Evolutionary conservation across 495 filamentous ascomycete species (phyloP), one percentile per base, ranked within the genome.

Genomic region (Cudoniella acicularis): DNA sequence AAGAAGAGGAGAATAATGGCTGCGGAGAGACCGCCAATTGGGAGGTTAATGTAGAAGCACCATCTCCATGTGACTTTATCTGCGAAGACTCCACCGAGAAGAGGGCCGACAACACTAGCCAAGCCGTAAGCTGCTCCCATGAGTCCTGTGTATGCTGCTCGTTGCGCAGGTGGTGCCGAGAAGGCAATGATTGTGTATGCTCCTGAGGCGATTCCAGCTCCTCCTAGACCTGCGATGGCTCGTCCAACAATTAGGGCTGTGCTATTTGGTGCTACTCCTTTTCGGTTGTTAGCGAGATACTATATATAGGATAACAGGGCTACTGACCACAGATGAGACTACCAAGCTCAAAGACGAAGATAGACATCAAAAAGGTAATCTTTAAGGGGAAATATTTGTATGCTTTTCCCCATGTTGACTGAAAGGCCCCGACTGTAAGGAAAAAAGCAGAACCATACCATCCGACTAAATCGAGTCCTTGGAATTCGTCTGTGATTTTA

Each of bases 311-410:
- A 10, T 21, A 17, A 24, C 23, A 2, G 18, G 16, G 0, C 8
- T 6, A 52, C 61, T 52, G 20, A 45, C 83, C 93, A 69, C 91
- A 96, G 61, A 96, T 75, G 27, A 91, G 73, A 40, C 85, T 90
- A 21, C 93, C 92, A 13, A 96, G 48, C 65, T 96, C 92, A 70
- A 97, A 96, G 61, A 96, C 69, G 53, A 74, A 72, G 56, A 96
- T 86, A 27, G 90, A 87, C n/a, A 65, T 57, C 10, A 96, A 71
- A 67, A 87, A 96, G 13, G 85, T 77, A 22, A 63, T 70, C 68
- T 87, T 83, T 18, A 80, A 64, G 18, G 71, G 67, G 52, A 73
- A 76, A 46, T 70, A 72, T 56, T 62, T 68, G 57, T 61, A 68
- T 17, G 18, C 59, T 41, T 66, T 65, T 16, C 75, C 82, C 36